These are phyloP conservation scores for Fraxinus xanthoxyloides DNA, from an alignment of 305 asterid species.

Conservation along the genomic window DNA sequence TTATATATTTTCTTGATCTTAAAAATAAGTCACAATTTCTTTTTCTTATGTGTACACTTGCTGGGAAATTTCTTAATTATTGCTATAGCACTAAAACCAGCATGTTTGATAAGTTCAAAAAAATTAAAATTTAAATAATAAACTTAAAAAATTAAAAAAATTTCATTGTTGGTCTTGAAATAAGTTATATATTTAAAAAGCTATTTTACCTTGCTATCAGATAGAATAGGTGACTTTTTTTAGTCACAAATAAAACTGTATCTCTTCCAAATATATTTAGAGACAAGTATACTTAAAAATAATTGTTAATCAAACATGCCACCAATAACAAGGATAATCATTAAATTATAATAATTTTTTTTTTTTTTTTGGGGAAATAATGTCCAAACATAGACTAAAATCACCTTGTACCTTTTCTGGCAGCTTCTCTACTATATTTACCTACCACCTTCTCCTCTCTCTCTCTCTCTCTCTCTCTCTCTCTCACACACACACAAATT, in stretches of 20 bases:
- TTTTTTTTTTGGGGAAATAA: not conserved
- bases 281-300: too few relatives aligned
- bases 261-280: not conserved
- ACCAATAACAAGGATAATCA: not conserved
- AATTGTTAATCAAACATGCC: not conserved
- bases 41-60: not conserved
- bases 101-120: not conserved
- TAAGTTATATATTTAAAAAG: not conserved
- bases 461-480: not conserved
- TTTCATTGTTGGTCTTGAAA: not conserved
- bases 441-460: conserved; percentile 27
- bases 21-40: not conserved
- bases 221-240: not conserved
- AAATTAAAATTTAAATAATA: too few relatives aligned
- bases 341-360: too few relatives aligned
- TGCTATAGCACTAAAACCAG: not conserved
- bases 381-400: not conserved
- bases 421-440: conserved; percentile 33
- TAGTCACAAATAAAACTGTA: too few relatives aligned
- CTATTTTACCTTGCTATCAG: not conserved
- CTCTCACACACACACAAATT: not conserved
- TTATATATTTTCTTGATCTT: not conserved
- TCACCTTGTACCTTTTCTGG: conserved; percentile 19
- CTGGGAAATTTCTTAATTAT: not conserved
- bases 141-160: not conserved